Percentiles rank a stretch among this genome's conserved stretches.
Conservation (phyloP, 2,329 filamentous ascomycete species). For the Cordyceps fumosorosea region DNA sequence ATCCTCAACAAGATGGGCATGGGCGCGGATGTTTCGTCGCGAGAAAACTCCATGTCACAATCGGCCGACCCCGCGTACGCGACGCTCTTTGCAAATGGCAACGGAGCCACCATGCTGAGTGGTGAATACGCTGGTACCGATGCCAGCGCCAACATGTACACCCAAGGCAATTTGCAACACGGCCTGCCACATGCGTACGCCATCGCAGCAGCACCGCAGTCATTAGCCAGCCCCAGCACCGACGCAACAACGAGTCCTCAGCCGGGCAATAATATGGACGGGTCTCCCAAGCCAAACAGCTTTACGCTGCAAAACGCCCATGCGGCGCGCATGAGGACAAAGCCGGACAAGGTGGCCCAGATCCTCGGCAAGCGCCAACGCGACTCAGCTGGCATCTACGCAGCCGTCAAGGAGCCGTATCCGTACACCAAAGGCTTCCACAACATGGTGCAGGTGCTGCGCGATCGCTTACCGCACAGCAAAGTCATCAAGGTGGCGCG, state of each 20-base stretch:
- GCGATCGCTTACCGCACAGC: slow-evolving; percentile 68
- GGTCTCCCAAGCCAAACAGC: slow-evolving; percentile 34
- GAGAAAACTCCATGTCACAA: slow-evolving; percentile 50
- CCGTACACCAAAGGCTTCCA: slow-evolving; percentile 89
- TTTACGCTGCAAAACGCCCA: slow-evolving; percentile 21
- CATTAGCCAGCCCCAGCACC: slow-evolving; percentile 57
- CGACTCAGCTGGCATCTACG: slow-evolving; percentile 82
- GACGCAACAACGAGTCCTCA: slow-evolving; percentile 57
- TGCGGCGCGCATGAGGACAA: slow-evolving; percentile 35
- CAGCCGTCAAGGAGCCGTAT: slow-evolving; percentile 84
- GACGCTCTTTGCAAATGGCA: slow-evolving; percentile 46
- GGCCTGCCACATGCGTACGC: slow-evolving; percentile 60
- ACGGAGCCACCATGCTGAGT: slow-evolving; percentile 38
- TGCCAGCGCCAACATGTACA: slow-evolving; percentile 41
- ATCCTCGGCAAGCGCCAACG: slow-evolving; percentile 53
- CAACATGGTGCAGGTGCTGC: slow-evolving; percentile 72
- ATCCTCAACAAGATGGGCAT: slow-evolving; percentile 91
- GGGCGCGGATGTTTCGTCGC: slow-evolving; percentile 66
- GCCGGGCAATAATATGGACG: slow-evolving; percentile 47
- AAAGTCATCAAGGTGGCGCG: slow-evolving; percentile 80
- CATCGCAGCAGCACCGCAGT: slow-evolving; percentile 56
- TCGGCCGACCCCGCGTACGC: slow-evolving; percentile 33
- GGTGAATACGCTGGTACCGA: slow-evolving; percentile 50
- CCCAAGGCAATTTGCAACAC: slow-evolving; percentile 54
- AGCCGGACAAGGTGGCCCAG: slow-evolving; percentile 37